Base-by-base conservation (phyloP, 495 filamentous ascomycete genomes). In the Trypethelium eluteriae region DNA sequence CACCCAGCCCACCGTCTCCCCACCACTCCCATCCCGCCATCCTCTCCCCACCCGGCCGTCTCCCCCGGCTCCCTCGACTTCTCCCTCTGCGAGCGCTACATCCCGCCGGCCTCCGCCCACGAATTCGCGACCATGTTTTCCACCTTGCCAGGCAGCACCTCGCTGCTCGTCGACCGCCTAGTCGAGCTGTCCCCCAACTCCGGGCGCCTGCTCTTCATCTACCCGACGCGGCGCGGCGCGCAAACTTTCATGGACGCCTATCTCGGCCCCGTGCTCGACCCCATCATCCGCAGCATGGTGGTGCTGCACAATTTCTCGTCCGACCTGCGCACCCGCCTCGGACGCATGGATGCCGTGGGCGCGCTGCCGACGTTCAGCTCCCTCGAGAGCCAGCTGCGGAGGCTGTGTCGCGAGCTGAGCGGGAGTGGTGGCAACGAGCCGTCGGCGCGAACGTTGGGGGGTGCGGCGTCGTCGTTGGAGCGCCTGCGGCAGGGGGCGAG, bases 1-100 rank as follows among this genome's bases (percentile, higher is more conserved):
- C 66, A 66, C 11, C 41, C 74, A 0, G 25, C 25, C 71, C 72
- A 38, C 68, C 75, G 34, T 81, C 80, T 25, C 86, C 86, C 7
- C 80, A 83, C 69, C 85, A 25, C 25, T 25, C 25, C 25, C 25
- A 25, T 25, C 25, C 41, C 74, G 0, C 71, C 72, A 38, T 68
- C 75, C 36, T 81, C 80, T 25, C 86, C 86, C 7, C 80, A 83
- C 69, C 85, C 85, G 6, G 81, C 89, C 64, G 85, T 90, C 4
- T 82, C 86, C 0, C 88, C 88, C 5, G 80, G 79, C 56, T 88
- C 81, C 50, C 80, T 89, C 35, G 81, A 88, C 63, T 76, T 89
- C 53, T 86, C 87, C 1, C 77, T 90, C 12, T 77, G 90, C 7
- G 88, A 91, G 73, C 85, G 88, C 5, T 90, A 86, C 73, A 85